phyloP scores from a whole-genome alignment of 2,329 filamentous ascomycete genomes.

The Colletotrichum eleusines region DNA sequence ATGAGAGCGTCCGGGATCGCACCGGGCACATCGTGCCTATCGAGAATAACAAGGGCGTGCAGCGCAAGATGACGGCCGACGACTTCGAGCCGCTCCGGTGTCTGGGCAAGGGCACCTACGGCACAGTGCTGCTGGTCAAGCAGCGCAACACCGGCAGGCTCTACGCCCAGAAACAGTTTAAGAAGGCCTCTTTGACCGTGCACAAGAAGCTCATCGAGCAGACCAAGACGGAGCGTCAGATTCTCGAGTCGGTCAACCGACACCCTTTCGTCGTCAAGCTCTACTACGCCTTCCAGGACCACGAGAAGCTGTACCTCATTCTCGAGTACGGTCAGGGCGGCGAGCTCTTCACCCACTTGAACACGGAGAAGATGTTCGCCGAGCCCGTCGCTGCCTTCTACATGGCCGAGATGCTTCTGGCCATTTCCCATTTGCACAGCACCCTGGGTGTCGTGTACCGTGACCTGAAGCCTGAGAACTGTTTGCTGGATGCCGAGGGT shows the following conservation, averaged over 20 bases:
- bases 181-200: slow-evolving; percentile 94
- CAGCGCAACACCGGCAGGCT: slow-evolving; percentile 88
- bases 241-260: slow-evolving; percentile 94
- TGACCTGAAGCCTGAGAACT: slow-evolving; percentile 98
- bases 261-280: slow-evolving; percentile 99
- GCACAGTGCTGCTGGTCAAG: slow-evolving; percentile 93
- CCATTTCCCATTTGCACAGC: slow-evolving; percentile 91
- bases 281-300: slow-evolving; percentile 98
- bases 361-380: slow-evolving; percentile 93
- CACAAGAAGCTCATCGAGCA: slow-evolving; percentile 97
- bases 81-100: slow-evolving; percentile 94
- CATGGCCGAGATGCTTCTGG: slow-evolving; percentile 97
- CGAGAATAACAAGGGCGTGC: slow-evolving; percentile 66
- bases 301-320: slow-evolving; percentile 96
- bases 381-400: slow-evolving; percentile 94
- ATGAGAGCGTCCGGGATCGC: slow-evolving; percentile 67
- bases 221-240: slow-evolving; percentile 95
- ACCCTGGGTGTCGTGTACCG: slow-evolving; percentile 95
- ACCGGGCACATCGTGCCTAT: slow-evolving; percentile 58
- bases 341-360: slow-evolving; percentile 95
- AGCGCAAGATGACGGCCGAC: slow-evolving; percentile 88
- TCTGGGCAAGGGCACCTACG: slow-evolving; percentile 95
- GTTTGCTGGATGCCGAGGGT: slow-evolving; percentile 89
- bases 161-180: slow-evolving; percentile 98
- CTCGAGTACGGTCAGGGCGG: slow-evolving; percentile 97